phyloP scores from a whole-genome alignment of 352 stramenopile genomes.

The Thraustochytrium striatum region DNA sequence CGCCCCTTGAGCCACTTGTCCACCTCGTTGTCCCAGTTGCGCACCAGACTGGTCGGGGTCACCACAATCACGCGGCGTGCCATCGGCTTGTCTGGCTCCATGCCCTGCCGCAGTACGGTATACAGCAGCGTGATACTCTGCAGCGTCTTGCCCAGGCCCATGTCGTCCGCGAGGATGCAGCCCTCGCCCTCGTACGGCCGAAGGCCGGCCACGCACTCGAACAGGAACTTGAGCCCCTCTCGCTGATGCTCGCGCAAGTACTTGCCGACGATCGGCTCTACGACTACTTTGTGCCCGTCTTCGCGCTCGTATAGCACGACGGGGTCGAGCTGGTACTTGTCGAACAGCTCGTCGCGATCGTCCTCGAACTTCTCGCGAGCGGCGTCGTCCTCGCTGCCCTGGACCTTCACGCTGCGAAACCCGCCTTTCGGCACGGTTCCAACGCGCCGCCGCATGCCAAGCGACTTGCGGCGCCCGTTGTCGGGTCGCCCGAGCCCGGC shows the following conservation, averaged over 20 bases:
- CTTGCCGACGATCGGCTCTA: conserved; percentile 45
- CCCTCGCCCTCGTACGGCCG: conserved; percentile 25
- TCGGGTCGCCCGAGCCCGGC: conserved; percentile 3
- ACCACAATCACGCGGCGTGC: conserved; percentile 52
- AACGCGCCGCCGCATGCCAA: conserved; percentile 8
- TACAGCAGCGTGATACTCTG: conserved; percentile 69
- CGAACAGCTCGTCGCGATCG: conserved; percentile 20
- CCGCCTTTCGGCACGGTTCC: neutral
- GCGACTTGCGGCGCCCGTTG: conserved; percentile 14
- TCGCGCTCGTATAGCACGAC: conserved; percentile 40
- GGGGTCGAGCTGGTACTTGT: conserved; percentile 31
- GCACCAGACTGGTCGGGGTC: conserved; percentile 55
- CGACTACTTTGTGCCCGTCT: conserved; percentile 6
- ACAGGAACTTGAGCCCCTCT: conserved; percentile 47
- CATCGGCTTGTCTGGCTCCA: conserved; percentile 21
- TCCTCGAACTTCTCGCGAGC: neutral
- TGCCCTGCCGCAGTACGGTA: conserved; percentile 60
- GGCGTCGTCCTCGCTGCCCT: neutral
- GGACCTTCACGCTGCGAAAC: neutral
- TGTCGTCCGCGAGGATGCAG: conserved; percentile 48
- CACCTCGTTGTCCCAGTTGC: conserved; percentile 58
- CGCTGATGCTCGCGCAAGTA: conserved; percentile 45
- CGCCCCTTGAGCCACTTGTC: conserved; percentile 53
- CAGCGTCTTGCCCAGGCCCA: conserved; percentile 62
- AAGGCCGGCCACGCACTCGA: conserved; percentile 42